A percentile compares a stretch with the other conserved stretches of the same genome.
phyloP scores from a whole-genome alignment of 2,329 filamentous ascomycete genomes.

The Coniella vitis region DNA sequence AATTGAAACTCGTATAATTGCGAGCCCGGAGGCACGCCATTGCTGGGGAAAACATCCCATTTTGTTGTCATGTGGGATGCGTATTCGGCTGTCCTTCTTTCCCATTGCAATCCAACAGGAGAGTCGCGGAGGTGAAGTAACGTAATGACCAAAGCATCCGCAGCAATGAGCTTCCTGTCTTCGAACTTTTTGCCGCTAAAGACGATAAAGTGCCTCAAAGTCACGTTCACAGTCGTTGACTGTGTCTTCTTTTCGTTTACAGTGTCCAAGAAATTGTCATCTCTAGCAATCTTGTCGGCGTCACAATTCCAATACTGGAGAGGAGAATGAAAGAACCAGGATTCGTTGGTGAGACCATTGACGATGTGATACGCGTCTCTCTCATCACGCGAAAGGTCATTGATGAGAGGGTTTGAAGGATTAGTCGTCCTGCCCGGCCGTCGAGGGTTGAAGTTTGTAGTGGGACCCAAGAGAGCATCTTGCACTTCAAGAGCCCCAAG shows the following conservation, averaged over 20 bases:
- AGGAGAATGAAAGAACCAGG: conserved; percentile 78
- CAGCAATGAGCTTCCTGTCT: conserved; percentile 59
- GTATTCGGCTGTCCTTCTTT: conserved; percentile 48
- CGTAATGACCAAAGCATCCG: conserved; percentile 73
- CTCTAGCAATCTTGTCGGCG: conserved; percentile 47
- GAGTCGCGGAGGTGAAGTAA: conserved; percentile 63
- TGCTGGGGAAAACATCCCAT: conserved; percentile 60
- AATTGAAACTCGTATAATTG: conserved; percentile 75
- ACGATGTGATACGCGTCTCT: conserved; percentile 52
- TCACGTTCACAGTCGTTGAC: conserved; percentile 64
- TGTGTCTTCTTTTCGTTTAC: conserved; percentile 59
- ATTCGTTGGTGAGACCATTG: conserved; percentile 54
- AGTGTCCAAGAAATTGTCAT: conserved; percentile 58
- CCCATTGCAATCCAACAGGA: conserved; percentile 59
- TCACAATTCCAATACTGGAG: conserved; percentile 74
- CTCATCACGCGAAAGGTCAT: conserved; percentile 35
- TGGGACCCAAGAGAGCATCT: conserved; percentile 58
- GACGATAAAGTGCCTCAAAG: conserved; percentile 69
- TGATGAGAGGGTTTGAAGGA: conserved; percentile 22
- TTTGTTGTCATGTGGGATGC: conserved; percentile 40
- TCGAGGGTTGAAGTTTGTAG: conserved; percentile 47
- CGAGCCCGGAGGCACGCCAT: conserved; percentile 46
- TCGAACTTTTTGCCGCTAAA: conserved; percentile 76
- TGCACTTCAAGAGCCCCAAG: conserved; percentile 63
- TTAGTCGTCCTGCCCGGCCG: conserved; percentile 24